Percentiles rank a stretch among this genome's conserved stretches.
These are phyloP conservation scores for Tolypocladium ovalisporum DNA, from an alignment of 2,329 filamentous ascomycete species.

Conservation along the genomic window DNA sequence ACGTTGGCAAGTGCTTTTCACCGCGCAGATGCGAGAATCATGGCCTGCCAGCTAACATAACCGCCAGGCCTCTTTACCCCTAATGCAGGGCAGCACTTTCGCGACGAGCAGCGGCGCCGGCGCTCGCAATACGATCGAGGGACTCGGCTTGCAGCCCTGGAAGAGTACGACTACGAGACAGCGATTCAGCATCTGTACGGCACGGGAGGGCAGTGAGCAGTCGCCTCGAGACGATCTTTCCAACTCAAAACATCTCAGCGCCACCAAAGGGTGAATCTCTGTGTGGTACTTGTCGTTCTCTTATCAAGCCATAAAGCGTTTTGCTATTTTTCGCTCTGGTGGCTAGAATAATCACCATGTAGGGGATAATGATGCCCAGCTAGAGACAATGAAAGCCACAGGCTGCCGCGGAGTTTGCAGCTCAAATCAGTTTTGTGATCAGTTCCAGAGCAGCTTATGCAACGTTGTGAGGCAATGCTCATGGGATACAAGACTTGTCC, in stretches of 20 bases:
- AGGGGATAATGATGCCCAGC: conserved; percentile 4
- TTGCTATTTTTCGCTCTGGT: conserved; percentile 8
- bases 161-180: conserved; percentile 46
- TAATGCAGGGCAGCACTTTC: conserved; percentile 60
- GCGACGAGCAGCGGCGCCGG: conserved; percentile 65
- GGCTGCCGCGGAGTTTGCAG: not conserved
- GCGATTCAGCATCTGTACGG: conserved; percentile 28
- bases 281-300: not conserved
- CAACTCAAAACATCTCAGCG: not conserved
- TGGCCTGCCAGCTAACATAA: not conserved
- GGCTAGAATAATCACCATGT: conserved; percentile 6
- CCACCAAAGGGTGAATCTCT: not conserved
- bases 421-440: not conserved
- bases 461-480: not conserved
- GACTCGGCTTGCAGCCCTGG: conserved; percentile 58
- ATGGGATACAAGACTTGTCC: not conserved
- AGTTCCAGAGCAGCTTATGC: not conserved
- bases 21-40: not conserved
- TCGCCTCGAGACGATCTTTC: not conserved
- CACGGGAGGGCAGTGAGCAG: conserved; percentile 5
- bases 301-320: not conserved
- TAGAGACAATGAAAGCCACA: conserved; percentile 2
- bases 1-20: conserved; percentile 53
- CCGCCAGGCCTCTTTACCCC: conserved; percentile 67
- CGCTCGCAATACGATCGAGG: conserved; percentile 75